Evolutionary conservation across 2,329 filamentous ascomycete genomes (phyloP).

Genomic region (Nigrospora sphaerica): DNA sequence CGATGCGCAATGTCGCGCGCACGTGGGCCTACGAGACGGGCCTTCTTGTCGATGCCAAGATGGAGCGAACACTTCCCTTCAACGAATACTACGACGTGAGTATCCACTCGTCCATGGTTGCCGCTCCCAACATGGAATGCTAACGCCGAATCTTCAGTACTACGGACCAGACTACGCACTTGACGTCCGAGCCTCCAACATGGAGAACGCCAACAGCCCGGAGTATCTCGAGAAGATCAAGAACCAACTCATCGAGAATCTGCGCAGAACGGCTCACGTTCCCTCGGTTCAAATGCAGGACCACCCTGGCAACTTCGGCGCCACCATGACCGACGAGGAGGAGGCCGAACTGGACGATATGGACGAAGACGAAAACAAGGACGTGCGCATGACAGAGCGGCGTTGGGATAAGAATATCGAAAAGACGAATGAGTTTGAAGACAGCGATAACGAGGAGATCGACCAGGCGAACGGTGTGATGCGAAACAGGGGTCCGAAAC

Average conservation of each 20-base stretch:
- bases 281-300: constrained; percentile 92
- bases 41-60: constrained; percentile 73
- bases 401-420: constrained; percentile 74
- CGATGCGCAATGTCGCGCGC: constrained; percentile 91
- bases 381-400: constrained; percentile 73
- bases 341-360: constrained; percentile 59
- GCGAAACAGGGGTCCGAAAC: constrained; percentile 36
- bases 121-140: not conserved
- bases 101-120: constrained; percentile 32
- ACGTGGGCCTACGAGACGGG: constrained; percentile 98
- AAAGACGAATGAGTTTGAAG: constrained; percentile 74
- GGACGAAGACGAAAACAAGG: constrained; percentile 82
- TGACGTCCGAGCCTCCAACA: constrained; percentile 80
- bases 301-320: constrained; percentile 54
- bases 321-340: constrained; percentile 59
- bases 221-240: constrained; percentile 80
- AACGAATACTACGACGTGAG: constrained; percentile 86
- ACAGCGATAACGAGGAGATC: constrained; percentile 86
- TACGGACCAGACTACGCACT: constrained; percentile 88
- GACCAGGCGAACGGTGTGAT: constrained; percentile 63
- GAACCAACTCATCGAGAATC: constrained; percentile 73
- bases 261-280: constrained; percentile 76
- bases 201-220: constrained; percentile 83
- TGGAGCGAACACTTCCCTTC: constrained; percentile 79
- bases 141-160: constrained; percentile 47